Conservation (phyloP, 139 green algal species). For the Edaphochlamys debaryana region DNA sequence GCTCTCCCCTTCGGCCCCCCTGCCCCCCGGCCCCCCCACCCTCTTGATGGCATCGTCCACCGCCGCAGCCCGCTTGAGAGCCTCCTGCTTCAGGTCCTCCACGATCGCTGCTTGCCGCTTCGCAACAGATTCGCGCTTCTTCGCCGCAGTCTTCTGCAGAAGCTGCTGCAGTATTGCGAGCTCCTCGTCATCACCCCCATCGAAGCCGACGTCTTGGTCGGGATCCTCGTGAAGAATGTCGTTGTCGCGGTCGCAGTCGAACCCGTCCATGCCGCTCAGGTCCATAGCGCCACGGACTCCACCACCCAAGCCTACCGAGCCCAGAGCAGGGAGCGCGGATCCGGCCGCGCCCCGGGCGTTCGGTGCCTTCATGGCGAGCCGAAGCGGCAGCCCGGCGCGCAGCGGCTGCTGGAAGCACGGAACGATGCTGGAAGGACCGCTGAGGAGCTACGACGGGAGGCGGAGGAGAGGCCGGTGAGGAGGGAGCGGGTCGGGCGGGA, state of each 20-base stretch:
- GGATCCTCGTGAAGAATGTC: neutral
- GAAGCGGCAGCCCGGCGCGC: no score
- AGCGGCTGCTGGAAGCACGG: no score
- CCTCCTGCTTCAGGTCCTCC: constrained; percentile 5
- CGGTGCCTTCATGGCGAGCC: no score
- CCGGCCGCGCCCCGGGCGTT: neutral
- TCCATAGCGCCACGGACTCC: no score
- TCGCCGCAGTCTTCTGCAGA: constrained; percentile 2
- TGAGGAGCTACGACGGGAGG: no score
- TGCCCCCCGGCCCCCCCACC: neutral
- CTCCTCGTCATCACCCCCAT: constrained; percentile 13
- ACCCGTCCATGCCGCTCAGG: neutral
- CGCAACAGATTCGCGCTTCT: neutral
- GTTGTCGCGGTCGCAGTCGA: neutral
- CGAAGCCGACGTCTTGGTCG: neutral
- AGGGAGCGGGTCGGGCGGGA: no score
- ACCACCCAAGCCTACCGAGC: no score
- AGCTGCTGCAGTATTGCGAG: constrained; percentile 24
- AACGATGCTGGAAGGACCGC: no score
- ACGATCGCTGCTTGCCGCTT: constrained; percentile 18
- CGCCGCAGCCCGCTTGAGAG: neutral
- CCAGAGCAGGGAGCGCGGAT: neutral
- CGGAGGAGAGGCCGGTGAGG: no score
- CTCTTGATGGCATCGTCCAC: constrained; percentile 4
- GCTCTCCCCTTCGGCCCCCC: no score